These are phyloP conservation scores for Panellus pusillus DNA, from an alignment of 768 basidiomycete genomes.

Conservation along the genomic window DNA sequence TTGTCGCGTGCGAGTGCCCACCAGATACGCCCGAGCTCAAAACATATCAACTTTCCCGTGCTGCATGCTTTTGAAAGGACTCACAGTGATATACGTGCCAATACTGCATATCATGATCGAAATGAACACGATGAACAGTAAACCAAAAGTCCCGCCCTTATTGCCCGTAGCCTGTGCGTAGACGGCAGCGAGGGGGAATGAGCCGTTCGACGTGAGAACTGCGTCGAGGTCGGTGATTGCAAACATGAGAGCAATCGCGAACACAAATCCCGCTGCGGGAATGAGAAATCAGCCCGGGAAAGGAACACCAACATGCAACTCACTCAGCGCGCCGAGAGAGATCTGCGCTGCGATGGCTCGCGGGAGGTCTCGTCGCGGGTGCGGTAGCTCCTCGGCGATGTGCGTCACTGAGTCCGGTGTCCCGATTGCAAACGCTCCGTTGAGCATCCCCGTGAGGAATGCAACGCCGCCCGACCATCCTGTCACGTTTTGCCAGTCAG, in stretches of 20 bases:
- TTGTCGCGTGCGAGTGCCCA: slow-evolving; percentile 21
- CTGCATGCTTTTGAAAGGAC: not conserved
- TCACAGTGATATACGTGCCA: slow-evolving; percentile 13
- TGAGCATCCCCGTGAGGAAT: slow-evolving; percentile 20
- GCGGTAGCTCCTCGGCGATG: slow-evolving; percentile 20
- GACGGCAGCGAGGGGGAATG: slow-evolving; percentile 17
- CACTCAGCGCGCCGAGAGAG: slow-evolving; percentile 13
- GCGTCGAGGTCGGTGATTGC: slow-evolving; percentile 19
- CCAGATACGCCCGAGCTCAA: slow-evolving; percentile 14
- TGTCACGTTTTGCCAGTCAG: slow-evolving; percentile 17
- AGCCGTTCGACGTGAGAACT: slow-evolving; percentile 16
- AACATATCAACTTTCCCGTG: not conserved
- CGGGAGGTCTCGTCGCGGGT: slow-evolving; percentile 17
- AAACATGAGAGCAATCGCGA: slow-evolving; percentile 17
- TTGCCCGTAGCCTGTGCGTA: slow-evolving; percentile 19
- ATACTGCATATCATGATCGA: slow-evolving; percentile 10
- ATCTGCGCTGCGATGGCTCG: slow-evolving; percentile 18
- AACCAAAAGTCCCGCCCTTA: slow-evolving; percentile 14
- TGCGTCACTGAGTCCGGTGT: slow-evolving; percentile 21
- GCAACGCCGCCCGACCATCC: slow-evolving; percentile 20
- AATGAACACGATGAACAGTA: slow-evolving; percentile 14
- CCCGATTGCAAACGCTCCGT: slow-evolving; percentile 20
- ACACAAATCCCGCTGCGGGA: slow-evolving; percentile 13
- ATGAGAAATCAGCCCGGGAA: not conserved
- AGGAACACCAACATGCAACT: not conserved